These are phyloP conservation scores for Kurtzmaniella quercitrusa DNA, from an alignment of 1,139 yeast species.

Conservation along the genomic window DNA sequence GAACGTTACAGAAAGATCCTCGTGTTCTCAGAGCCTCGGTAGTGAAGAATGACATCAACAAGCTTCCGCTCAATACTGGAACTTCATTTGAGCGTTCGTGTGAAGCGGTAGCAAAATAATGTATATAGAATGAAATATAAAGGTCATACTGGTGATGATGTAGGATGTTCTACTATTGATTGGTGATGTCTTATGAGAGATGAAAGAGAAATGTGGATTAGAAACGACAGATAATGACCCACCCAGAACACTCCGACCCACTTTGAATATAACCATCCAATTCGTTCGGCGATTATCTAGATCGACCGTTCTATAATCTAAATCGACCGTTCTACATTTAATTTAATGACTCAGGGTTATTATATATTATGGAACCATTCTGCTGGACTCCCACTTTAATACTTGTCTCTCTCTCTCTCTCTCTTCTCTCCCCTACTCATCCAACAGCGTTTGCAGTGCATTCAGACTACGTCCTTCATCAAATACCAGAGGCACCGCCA, in stretches of 20 bases:
- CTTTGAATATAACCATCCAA: too few species aligned
- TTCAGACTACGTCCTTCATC: slow-evolving; percentile 19
- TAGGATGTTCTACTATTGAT: neutral
- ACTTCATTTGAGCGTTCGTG: slow-evolving; percentile 40
- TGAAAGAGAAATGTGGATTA: too few species aligned
- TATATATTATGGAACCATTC: too few species aligned
- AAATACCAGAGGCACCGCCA: slow-evolving; percentile 41
- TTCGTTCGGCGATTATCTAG: too few species aligned
- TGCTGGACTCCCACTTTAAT: too few species aligned
- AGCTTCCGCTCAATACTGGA: slow-evolving; percentile 45
- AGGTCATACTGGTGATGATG: neutral
- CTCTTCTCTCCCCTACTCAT: slow-evolving; percentile 7
- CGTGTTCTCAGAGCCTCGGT: slow-evolving; percentile 80
- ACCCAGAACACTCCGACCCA: too few species aligned
- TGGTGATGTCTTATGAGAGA: too few species aligned
- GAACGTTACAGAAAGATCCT: slow-evolving; percentile 83
- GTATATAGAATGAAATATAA: neutral
- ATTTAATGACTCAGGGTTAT: too few species aligned
- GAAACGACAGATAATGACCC: too few species aligned
- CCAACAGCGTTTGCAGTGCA: slow-evolving; percentile 31
- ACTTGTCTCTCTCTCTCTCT: too few species aligned
- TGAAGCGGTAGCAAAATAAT: slow-evolving; percentile 3
- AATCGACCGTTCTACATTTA: too few species aligned
- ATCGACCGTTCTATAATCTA: too few species aligned
- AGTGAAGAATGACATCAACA: slow-evolving; percentile 60